Percentiles rank a stretch among this genome's conserved stretches.
Conservation (phyloP, 805 yeast genomes). For the Blastobotrys americana region DNA sequence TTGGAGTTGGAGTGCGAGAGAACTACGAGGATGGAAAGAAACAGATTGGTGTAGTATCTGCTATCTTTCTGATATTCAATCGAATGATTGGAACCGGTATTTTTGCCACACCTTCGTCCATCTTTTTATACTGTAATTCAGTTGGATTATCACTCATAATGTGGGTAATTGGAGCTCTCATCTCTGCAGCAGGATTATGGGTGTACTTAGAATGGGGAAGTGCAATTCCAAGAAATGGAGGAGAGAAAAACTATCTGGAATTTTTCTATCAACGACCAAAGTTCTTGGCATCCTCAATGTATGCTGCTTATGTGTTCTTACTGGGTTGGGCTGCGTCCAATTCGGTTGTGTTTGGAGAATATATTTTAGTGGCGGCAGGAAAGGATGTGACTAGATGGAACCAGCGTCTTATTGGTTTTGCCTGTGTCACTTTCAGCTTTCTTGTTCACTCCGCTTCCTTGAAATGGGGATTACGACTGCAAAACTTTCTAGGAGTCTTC, state of each 20-base stretch:
- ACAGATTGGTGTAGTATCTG: slow-evolving; percentile 46
- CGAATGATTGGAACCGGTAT: slow-evolving; percentile 75
- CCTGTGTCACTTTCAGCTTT: slow-evolving; percentile 63
- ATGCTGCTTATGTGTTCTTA: slow-evolving; percentile 64
- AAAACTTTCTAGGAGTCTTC: slow-evolving; percentile 60
- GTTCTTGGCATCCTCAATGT: slow-evolving; percentile 57
- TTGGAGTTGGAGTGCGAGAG: background rate
- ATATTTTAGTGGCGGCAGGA: slow-evolving; percentile 67
- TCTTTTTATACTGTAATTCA: slow-evolving; percentile 51
- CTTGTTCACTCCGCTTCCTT: slow-evolving; percentile 54
- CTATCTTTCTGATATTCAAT: slow-evolving; percentile 58
- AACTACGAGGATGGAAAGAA: background rate
- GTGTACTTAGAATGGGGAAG: slow-evolving; percentile 79
- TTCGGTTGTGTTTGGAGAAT: slow-evolving; percentile 73
- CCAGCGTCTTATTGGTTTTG: slow-evolving; percentile 70
- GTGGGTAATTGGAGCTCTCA: slow-evolving; percentile 69
- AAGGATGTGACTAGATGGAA: slow-evolving; percentile 65
- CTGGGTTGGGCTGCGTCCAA: slow-evolving; percentile 85
- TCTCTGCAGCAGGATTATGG: slow-evolving; percentile 55
- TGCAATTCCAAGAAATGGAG: slow-evolving; percentile 74
- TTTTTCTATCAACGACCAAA: slow-evolving; percentile 61
- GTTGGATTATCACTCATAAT: slow-evolving; percentile 64
- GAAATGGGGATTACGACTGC: slow-evolving; percentile 59
- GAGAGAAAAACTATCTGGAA: slow-evolving; percentile 77
- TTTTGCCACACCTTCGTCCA: slow-evolving; percentile 60